Base-by-base conservation (phyloP, 1,284 basidiomycete genomes). In the Trametes sp. region DNA sequence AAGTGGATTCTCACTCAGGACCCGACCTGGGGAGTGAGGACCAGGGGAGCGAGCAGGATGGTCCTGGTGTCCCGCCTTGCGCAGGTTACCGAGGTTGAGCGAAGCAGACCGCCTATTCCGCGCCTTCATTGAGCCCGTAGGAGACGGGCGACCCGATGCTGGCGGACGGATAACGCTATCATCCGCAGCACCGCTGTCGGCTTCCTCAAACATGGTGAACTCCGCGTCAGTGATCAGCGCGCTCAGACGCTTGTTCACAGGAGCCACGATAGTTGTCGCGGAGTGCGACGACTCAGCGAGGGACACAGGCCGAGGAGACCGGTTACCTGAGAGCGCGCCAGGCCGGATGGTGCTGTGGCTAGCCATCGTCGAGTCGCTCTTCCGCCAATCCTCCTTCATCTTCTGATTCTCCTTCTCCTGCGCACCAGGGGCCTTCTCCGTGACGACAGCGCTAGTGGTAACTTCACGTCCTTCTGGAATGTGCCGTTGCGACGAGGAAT, bases 211-310 rank as follows among this genome's bases (percentile, higher is more conserved):
- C 69, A 73, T 74, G 38, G 73, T 68, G 72, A 87, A 88, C 62
- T 89, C 87, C 23, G 84, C 81, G 68, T 90, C 90, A 6, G 82
- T 83, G 54, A 90, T 78, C 36, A 91, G 77, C 4, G 88, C 85
- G 72, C 90, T 92, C 50, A 88, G 75, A 24, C 90, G 83, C 73
- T 84, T 87, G 73, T 82, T 85, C 26, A 80, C 77, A 11, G 73
- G 87, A 81, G 69, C 64, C 3, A 89, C 84, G 57, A 92, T 77
- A 23, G 90, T 92, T 70, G 87, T 82, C 13, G 81, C 87, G 8
- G 89, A 91, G 56, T 89, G 88, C 58, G 90, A 77, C 0, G 88
- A 90, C 61, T 90, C 89, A 7, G 88, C 89, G 75, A 88, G 84
- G 9, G 90, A 92, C 28, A 89, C 88, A 5, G 90, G 89, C 19